Percentiles rank a stretch among this genome's conserved stretches.
These are phyloP conservation scores for Exophiala viscosa DNA, from an alignment of 2,329 filamentous ascomycete genomes.

Conservation along the genomic window DNA sequence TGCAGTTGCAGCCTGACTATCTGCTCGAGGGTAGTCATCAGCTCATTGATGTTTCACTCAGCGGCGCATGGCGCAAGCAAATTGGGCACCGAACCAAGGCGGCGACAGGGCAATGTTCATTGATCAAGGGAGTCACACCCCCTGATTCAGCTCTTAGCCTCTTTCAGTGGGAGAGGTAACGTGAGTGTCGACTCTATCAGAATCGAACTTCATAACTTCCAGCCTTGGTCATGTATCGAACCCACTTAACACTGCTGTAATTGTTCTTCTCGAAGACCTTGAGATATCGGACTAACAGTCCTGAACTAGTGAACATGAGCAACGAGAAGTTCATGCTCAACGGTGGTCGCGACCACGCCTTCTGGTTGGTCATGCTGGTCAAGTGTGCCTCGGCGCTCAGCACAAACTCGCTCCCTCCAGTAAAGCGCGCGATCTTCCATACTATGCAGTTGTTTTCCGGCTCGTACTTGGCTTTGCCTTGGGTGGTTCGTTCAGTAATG, in stretches of 20 bases:
- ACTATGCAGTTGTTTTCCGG: constrained; percentile 97
- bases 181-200: constrained; percentile 7
- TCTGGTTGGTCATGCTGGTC: constrained; percentile 97
- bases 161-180: background rate
- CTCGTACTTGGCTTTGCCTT: constrained; percentile 98
- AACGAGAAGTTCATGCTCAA: constrained; percentile 88
- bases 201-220: constrained; percentile 96
- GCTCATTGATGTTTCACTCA: too few relatives aligned
- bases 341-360: constrained; percentile 91
- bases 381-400: constrained; percentile 88
- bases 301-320: constrained; percentile 97
- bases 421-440: constrained; percentile 98
- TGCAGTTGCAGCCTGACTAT: too few relatives aligned
- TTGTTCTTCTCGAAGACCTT: constrained; percentile 99
- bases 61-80: too few relatives aligned
- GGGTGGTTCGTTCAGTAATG: constrained; percentile 86
- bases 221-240: constrained; percentile 96
- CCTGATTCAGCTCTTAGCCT: too few relatives aligned
- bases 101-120: too few relatives aligned
- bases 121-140: background rate
- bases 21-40: too few relatives aligned
- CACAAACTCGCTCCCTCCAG: constrained; percentile 94
- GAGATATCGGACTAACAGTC: constrained; percentile 84
- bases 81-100: too few relatives aligned
- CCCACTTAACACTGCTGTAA: constrained; percentile 98